These are phyloP conservation scores for Cytospora paraplurivora DNA, from an alignment of 2,329 filamentous ascomycete species.

Conservation along the genomic window DNA sequence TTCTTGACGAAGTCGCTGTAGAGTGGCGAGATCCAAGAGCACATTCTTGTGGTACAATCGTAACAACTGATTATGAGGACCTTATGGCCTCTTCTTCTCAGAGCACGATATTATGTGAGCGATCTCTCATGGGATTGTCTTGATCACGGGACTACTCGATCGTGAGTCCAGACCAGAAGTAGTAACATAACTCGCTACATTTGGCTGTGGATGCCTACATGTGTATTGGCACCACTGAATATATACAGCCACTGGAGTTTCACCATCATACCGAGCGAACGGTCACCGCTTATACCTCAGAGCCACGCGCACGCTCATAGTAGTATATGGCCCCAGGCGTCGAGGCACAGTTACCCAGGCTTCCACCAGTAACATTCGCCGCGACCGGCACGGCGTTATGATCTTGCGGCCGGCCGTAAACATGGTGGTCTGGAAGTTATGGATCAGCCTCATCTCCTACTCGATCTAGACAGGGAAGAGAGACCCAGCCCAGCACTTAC, in stretches of 20 bases:
- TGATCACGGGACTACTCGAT: background rate
- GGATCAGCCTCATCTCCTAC: background rate
- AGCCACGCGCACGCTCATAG: constrained; percentile 50
- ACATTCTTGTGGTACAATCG: background rate
- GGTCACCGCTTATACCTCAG: constrained; percentile 32
- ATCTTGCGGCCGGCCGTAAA: constrained; percentile 58
- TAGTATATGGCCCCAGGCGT: constrained; percentile 56
- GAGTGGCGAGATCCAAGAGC: background rate
- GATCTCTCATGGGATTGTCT: background rate
- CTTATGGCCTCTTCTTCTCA: background rate
- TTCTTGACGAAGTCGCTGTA: background rate
- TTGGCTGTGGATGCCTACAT: background rate
- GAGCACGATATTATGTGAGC: background rate
- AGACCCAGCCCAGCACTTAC: constrained; percentile 5
- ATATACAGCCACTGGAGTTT: background rate
- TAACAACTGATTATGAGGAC: background rate
- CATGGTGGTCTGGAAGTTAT: constrained; percentile 50
- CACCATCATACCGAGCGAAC: background rate
- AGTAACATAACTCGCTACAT: background rate
- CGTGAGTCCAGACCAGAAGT: background rate
- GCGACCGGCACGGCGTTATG: constrained; percentile 47
- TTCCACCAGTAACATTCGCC: constrained; percentile 50
- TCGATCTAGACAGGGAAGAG: background rate
- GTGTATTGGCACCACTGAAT: background rate
- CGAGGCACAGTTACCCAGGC: constrained; percentile 57